Conservation (phyloP, 2,329 filamentous ascomycete species). For the Penicillium brasilianum region DNA sequence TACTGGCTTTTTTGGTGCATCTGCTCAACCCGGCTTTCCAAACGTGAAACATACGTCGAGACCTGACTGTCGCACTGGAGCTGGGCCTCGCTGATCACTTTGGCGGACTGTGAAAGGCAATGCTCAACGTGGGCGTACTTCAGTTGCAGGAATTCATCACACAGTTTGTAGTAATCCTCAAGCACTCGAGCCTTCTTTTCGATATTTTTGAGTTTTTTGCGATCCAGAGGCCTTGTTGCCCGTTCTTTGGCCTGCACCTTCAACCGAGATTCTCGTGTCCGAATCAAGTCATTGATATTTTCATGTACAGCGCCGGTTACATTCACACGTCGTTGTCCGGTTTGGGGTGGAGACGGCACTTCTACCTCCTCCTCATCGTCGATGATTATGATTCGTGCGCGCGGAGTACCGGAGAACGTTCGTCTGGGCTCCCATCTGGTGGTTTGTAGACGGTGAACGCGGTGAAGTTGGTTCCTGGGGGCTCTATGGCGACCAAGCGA, state of each 20-base stretch:
- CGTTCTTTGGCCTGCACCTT: neutral
- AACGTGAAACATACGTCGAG: neutral
- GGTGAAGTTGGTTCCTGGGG: neutral
- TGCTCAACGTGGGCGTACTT: constrained; percentile 10
- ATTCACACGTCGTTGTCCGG: neutral
- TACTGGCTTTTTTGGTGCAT: neutral
- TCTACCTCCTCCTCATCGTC: constrained; percentile 17
- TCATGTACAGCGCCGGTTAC: neutral
- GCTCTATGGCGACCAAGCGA: neutral
- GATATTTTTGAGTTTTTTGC: constrained; percentile 4
- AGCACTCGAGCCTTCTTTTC: constrained; percentile 1
- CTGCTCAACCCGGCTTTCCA: constrained; percentile 2
- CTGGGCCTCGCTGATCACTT: neutral
- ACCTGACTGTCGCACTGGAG: neutral
- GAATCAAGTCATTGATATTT: constrained; percentile 10
- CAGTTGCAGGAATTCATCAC: constrained; percentile 9
- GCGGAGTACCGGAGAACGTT: constrained; percentile 13
- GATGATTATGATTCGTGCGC: constrained; percentile 11
- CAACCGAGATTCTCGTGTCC: neutral
- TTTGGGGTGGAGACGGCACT: neutral
- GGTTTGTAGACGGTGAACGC: neutral
- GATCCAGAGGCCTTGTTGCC: neutral
- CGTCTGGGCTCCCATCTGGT: neutral
- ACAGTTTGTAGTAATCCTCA: neutral
- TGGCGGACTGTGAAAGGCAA: neutral